Evolutionary conservation across 257 asterid genomes (phyloP), one percentile per base, ranked within the genome.

Genomic region (Rauvolfia tetraphylla): DNA sequence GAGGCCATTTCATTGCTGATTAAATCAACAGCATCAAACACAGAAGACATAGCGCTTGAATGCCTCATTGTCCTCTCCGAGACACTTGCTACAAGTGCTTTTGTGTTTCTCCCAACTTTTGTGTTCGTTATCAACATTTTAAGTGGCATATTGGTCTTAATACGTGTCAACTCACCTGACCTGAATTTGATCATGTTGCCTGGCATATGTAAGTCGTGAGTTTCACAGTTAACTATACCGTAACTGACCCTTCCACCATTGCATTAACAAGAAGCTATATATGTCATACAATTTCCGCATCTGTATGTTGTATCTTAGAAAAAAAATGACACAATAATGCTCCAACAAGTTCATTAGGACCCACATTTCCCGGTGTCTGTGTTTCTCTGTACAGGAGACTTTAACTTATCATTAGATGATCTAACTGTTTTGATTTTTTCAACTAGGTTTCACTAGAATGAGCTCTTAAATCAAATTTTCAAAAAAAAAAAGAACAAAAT

Each of bases 41-140:
- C 96, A 77, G 94, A 82, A 77, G 90, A 78, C 98, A 95, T 91
- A 59, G 96, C 94, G 81, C 77, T 81, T 12, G 95, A 87, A 85
- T 95, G 98, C 82, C 88, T 89, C 76, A 80, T 6, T 57, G 94
- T 84, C 89, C 97, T 88, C 66, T 95, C 96, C 5, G 97, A 88
- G 73, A 95, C 98, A 76, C 92, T 36, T 54, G 96, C 91, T 51
- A 95, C 99, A 84, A 95, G 78, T 15, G 93, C 90, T 71, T 90
- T 95, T 9, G 99, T 95, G 63, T 95, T 95, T 84, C 98, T 91
- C 81, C 96, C 96, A 31, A 95, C 96, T 84, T 86, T 91, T 18
- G 98, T 95, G 83, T 95, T 95, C 17, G 98, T 95, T 75, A 95
- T 87, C 65, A 95, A 92, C 98, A 95, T 95, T 81, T 95, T 92